phyloP scores from a whole-genome alignment of 352 stramenopile genomes.

The Detonula confervacea region DNA sequence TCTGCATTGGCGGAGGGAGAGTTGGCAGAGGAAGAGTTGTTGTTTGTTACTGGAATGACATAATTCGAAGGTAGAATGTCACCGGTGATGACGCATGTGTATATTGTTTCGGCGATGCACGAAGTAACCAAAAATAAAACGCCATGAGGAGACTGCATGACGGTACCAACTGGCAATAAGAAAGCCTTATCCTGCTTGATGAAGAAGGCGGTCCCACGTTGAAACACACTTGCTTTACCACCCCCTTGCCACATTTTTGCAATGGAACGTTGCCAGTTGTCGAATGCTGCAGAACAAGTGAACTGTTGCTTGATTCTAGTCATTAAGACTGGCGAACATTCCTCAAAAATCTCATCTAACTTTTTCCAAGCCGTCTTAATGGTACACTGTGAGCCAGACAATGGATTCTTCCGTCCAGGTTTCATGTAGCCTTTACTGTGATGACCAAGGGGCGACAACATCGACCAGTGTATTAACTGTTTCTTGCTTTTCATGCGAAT shows the following conservation, averaged over 20 bases:
- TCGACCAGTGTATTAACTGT: background rate
- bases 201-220: slow-evolving; percentile 1
- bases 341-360: background rate
- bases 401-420: background rate
- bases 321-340: background rate
- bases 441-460: background rate
- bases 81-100: background rate
- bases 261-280: background rate
- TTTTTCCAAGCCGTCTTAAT: background rate
- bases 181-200: background rate
- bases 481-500: background rate
- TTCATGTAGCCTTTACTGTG: background rate
- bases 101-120: background rate
- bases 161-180: background rate
- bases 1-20: too few relatives aligned
- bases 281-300: background rate
- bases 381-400: background rate
- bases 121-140: background rate
- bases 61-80: background rate
- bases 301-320: background rate
- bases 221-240: slow-evolving; percentile 2
- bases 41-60: too few relatives aligned
- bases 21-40: too few relatives aligned
- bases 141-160: background rate
- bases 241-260: slow-evolving; percentile 2